Evolutionary conservation across 2,329 filamentous ascomycete species (phyloP).

Genomic region (Diplodia corticola): DNA sequence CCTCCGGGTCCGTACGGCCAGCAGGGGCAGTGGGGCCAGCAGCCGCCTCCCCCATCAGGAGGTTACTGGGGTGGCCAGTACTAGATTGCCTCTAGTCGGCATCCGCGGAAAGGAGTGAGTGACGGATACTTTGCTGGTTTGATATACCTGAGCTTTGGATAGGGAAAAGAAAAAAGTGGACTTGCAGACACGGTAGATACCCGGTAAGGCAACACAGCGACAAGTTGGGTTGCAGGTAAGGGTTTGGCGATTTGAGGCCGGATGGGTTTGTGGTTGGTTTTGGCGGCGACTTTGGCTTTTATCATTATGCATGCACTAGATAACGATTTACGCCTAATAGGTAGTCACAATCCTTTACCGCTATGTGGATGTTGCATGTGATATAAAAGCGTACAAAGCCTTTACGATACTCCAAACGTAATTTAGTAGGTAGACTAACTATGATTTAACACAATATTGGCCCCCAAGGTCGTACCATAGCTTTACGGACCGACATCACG

Average conservation of each 20-base stretch:
- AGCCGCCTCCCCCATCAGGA: conserved; percentile 14
- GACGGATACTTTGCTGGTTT: neutral
- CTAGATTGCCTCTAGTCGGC: neutral
- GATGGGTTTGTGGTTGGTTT: neutral
- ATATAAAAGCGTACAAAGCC: neutral
- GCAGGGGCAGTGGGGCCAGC: conserved; percentile 18
- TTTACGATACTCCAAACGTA: no score
- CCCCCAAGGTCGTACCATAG: neutral
- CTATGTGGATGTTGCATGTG: neutral
- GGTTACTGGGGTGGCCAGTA: conserved; percentile 23
- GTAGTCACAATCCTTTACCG: neutral
- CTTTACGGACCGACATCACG: neutral
- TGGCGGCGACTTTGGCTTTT: neutral
- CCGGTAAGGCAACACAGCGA: neutral
- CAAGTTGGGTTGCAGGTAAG: neutral
- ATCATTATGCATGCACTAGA: neutral
- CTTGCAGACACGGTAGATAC: neutral
- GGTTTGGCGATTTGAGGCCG: neutral
- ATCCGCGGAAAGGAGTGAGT: neutral
- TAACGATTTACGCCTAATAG: neutral
- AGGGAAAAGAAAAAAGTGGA: neutral
- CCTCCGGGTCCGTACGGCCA: conserved; percentile 5
- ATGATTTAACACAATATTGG: no score
- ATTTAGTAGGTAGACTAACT: no score
- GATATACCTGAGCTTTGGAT: neutral